These are phyloP conservation scores for Botrytis porri DNA, from an alignment of 2,329 filamentous ascomycete genomes.

Conservation along the genomic window DNA sequence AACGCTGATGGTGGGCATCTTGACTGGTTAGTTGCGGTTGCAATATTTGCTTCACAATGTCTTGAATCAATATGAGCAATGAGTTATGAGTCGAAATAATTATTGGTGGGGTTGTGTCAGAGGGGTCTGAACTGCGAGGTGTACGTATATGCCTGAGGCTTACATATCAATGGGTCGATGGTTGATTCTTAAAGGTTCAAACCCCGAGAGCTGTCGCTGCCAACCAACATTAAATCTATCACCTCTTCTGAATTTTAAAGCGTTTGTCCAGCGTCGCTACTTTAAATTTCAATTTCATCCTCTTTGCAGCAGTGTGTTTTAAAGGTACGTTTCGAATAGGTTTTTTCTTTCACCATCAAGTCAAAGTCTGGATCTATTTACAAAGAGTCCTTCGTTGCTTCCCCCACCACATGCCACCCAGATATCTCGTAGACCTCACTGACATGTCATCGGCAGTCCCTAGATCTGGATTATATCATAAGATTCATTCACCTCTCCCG, in stretches of 20 bases:
- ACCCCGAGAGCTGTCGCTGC: constrained; percentile 5
- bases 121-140: constrained; percentile 12
- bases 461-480: constrained; percentile 12
- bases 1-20: constrained; percentile 94
- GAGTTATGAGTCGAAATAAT: constrained; percentile 18
- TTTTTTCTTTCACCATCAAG: neutral
- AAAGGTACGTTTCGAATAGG: constrained; percentile 1
- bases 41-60: constrained; percentile 9
- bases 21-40: constrained; percentile 35
- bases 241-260: neutral
- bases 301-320: neutral
- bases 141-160: neutral
- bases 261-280: constrained; percentile 1
- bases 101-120: constrained; percentile 19
- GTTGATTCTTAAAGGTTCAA: constrained; percentile 11
- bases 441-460: constrained; percentile 5
- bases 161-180: neutral
- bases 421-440: neutral
- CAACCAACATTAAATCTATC: constrained; percentile 17
- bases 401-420: constrained; percentile 3
- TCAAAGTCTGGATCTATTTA: neutral
- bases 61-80: constrained; percentile 2
- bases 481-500: neutral
- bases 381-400: constrained; percentile 12
- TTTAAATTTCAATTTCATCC: constrained; percentile 7